These are phyloP conservation scores for Evansstolkia leycettana DNA, from an alignment of 495 filamentous ascomycete species.

Conservation along the genomic window DNA sequence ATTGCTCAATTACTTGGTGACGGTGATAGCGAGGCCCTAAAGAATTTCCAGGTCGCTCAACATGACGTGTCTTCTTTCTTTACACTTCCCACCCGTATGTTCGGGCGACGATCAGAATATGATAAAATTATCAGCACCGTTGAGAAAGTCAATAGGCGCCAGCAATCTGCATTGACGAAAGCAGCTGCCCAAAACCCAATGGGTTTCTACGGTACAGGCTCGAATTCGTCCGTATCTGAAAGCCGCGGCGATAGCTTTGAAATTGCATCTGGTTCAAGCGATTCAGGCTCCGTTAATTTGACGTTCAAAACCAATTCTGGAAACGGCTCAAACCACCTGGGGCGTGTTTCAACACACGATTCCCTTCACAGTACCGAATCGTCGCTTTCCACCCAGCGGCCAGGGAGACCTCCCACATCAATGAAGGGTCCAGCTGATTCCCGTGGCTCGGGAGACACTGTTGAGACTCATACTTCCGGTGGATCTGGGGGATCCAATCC, in stretches of 20 bases:
- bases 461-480: slow-evolving; percentile 21
- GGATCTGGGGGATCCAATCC: slow-evolving; percentile 9
- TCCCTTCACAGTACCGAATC: slow-evolving; percentile 25
- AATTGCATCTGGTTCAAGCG: slow-evolving; percentile 35
- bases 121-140: slow-evolving; percentile 57
- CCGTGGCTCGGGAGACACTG: slow-evolving; percentile 22
- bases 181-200: slow-evolving; percentile 26
- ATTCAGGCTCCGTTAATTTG: slow-evolving; percentile 39
- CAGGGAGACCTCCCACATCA: slow-evolving; percentile 11
- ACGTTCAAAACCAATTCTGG: slow-evolving; percentile 29
- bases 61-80: slow-evolving; percentile 82
- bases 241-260: slow-evolving; percentile 41
- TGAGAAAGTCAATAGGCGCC: slow-evolving; percentile 53
- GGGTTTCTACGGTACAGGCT: slow-evolving; percentile 35
- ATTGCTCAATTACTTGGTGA: slow-evolving; percentile 60
- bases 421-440: slow-evolving; percentile 27
- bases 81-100: slow-evolving; percentile 64
- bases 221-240: slow-evolving; percentile 45
- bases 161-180: slow-evolving; percentile 36
- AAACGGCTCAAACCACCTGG: slow-evolving; percentile 17
- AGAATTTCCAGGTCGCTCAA: slow-evolving; percentile 57
- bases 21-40: slow-evolving; percentile 57
- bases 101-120: slow-evolving; percentile 63
- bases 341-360: slow-evolving; percentile 23
- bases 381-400: slow-evolving; percentile 19